Conservation (phyloP, 129 eudicot genomes). For the Dittrichia graveolens region DNA sequence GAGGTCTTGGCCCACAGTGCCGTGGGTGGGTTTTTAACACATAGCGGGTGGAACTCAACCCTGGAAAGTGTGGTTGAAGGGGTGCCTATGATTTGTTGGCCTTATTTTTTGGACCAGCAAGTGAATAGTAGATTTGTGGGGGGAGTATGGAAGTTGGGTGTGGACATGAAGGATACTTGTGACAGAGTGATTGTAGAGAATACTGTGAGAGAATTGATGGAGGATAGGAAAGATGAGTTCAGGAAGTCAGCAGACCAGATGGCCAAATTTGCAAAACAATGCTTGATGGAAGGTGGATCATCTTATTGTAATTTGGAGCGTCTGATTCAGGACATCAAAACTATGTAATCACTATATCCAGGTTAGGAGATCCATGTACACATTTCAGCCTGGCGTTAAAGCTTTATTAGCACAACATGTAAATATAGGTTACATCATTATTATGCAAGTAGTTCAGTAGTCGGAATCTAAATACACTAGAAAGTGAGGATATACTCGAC, state of each 20-base stretch:
- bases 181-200: constrained; percentile 46
- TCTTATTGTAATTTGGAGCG: constrained; percentile 42
- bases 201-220: constrained; percentile 51
- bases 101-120: constrained; percentile 48
- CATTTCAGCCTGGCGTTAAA: not conserved
- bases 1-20: constrained; percentile 55
- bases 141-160: constrained; percentile 53
- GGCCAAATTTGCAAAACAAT: constrained; percentile 32
- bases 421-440: not conserved
- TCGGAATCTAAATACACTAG: constrained; percentile 14
- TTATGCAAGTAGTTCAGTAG: not conserved
- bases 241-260: constrained; percentile 30
- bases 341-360: constrained; percentile 21
- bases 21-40: constrained; percentile 58
- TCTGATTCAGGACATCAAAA: constrained; percentile 43
- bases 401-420: not conserved
- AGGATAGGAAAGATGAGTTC: constrained; percentile 34
- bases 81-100: constrained; percentile 66
- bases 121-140: constrained; percentile 54
- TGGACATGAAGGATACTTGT: constrained; percentile 55
- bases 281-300: constrained; percentile 47
- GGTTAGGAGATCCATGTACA: constrained; percentile 1
- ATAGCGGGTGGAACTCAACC: constrained; percentile 62
- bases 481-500: constrained; percentile 26
- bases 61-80: constrained; percentile 52